phyloP scores from a whole-genome alignment of 768 basidiomycete species.

The Suillus paluster region DNA sequence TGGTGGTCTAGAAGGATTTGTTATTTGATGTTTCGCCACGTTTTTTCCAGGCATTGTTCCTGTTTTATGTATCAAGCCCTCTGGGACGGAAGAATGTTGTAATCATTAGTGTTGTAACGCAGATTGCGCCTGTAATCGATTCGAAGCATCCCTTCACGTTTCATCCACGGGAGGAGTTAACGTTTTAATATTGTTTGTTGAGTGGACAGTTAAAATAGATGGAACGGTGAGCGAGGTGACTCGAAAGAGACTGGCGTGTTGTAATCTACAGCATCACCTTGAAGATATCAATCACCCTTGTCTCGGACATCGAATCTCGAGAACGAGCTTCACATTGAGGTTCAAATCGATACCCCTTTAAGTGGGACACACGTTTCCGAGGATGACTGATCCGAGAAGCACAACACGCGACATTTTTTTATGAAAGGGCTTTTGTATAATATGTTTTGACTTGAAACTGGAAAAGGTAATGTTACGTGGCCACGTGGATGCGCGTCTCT shows the following conservation, averaged over 20 bases:
- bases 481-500: constrained; percentile 28
- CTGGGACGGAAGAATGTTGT: constrained; percentile 2
- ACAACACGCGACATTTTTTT: background rate
- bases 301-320: background rate
- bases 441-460: background rate
- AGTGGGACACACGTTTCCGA: background rate
- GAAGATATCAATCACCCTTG: background rate
- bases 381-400: constrained; percentile 4
- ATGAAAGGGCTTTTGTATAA: constrained; percentile 4
- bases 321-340: no score
- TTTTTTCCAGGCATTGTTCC: background rate
- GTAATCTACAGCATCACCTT: background rate
- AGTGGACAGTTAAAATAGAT: background rate
- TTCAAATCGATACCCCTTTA: background rate
- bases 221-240: background rate
- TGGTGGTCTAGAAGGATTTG: background rate
- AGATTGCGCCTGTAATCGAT: background rate
- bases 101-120: constrained; percentile 4
- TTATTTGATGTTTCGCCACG: background rate
- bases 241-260: background rate
- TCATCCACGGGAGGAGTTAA: background rate
- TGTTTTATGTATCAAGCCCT: background rate
- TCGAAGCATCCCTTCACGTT: background rate
- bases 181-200: background rate
- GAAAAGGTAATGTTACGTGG: constrained; percentile 28